phyloP scores from a whole-genome alignment of 192 early-diverging fungal genomes.

The Umbelopsis isabellina region DNA sequence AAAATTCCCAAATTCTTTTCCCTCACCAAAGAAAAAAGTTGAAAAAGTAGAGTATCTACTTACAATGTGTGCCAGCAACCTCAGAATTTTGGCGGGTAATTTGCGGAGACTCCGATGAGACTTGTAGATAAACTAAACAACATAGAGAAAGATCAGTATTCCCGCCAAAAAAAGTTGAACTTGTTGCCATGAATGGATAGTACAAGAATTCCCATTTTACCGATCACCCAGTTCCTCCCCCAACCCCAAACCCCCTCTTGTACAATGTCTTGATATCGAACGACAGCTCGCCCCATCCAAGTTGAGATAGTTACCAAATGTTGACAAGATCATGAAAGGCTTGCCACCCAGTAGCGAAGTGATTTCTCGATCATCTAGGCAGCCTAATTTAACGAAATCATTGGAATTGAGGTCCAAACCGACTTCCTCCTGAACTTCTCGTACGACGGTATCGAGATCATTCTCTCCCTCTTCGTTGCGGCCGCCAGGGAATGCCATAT shows the following conservation, averaged over 20 bases:
- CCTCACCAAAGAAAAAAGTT: not conserved
- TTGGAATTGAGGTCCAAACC: slow-evolving; percentile 27
- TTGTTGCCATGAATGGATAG: not conserved
- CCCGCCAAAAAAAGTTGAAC: slow-evolving; percentile 13
- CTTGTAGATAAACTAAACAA: slow-evolving; percentile 34
- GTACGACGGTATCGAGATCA: slow-evolving; percentile 31
- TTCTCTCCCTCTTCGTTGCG: slow-evolving; percentile 34
- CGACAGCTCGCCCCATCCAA: not conserved
- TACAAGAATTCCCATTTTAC: not conserved
- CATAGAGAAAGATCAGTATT: slow-evolving; percentile 2
- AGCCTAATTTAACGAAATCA: slow-evolving; percentile 25
- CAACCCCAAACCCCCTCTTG: not conserved
- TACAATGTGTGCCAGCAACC: slow-evolving; percentile 38
- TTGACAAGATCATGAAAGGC: slow-evolving; percentile 34
- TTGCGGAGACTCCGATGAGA: slow-evolving; percentile 27
- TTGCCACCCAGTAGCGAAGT: slow-evolving; percentile 20
- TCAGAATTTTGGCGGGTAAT: slow-evolving; percentile 29
- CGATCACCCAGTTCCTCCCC: not conserved
- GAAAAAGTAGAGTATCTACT: not conserved
- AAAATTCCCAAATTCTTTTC: not conserved
- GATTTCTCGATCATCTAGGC: slow-evolving; percentile 33
- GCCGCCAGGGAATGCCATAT: slow-evolving; percentile 39
- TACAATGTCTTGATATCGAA: not conserved
- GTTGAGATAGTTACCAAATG: slow-evolving; percentile 35
- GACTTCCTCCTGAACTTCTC: slow-evolving; percentile 39